Percentiles rank a stretch among this genome's conserved stretches.
Conservation (phyloP, 257 asterid species). For the Solanum sparsipilum region DNA sequence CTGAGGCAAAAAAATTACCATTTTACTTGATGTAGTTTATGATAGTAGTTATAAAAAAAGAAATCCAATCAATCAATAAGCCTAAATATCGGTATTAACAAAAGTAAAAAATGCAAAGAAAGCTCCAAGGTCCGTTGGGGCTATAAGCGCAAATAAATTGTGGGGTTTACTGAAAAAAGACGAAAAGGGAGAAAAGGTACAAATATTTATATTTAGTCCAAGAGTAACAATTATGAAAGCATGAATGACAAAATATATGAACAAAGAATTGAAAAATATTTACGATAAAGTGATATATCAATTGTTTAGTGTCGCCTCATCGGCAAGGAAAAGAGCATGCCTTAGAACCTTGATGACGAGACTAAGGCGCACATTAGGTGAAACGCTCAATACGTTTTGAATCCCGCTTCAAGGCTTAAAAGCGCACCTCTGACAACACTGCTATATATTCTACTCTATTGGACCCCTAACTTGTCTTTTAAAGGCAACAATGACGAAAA, state of each 20-base stretch:
- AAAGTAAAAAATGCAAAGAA: too few relatives aligned
- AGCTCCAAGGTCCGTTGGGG: neutral
- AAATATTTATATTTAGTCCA: too few relatives aligned
- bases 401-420: neutral
- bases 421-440: neutral
- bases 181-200: neutral
- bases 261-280: too few relatives aligned
- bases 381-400: neutral
- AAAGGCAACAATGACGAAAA: neutral
- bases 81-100: neutral
- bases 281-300: too few relatives aligned
- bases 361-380: neutral
- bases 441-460: neutral
- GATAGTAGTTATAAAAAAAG: neutral
- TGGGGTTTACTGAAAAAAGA: neutral
- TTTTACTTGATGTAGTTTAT: neutral
- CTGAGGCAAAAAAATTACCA: conserved; percentile 25
- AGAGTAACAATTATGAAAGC: neutral
- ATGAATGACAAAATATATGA: neutral
- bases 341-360: neutral
- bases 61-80: neutral
- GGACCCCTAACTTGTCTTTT: neutral
- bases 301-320: neutral
- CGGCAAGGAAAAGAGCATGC: neutral
- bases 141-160: neutral